phyloP scores from a whole-genome alignment of 192 early-diverging fungal species.

The Chytriomyces hyalinus region DNA sequence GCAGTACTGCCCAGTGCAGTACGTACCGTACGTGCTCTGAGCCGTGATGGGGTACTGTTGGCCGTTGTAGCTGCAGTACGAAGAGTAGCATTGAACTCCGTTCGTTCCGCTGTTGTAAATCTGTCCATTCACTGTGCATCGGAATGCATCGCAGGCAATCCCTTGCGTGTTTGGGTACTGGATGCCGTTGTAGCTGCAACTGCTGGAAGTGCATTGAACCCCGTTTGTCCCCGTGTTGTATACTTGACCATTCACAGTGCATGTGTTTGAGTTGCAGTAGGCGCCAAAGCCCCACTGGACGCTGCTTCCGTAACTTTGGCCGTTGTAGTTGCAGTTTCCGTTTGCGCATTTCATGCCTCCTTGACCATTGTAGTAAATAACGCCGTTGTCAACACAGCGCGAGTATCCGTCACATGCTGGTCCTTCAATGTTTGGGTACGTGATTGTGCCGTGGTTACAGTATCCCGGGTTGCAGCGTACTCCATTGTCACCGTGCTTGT shows the following conservation, averaged over 20 bases:
- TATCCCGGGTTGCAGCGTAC: background rate
- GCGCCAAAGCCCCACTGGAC: background rate
- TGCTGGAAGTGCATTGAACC: background rate
- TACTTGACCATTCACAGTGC: background rate
- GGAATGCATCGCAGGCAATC: background rate
- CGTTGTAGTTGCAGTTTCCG: background rate
- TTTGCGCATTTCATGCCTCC: background rate
- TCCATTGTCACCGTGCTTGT: background rate
- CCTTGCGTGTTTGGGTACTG: background rate
- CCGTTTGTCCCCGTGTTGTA: background rate
- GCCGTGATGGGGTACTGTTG: background rate
- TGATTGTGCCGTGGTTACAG: background rate
- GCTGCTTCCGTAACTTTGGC: background rate
- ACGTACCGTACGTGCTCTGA: background rate
- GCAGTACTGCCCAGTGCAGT: background rate
- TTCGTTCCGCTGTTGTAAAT: background rate
- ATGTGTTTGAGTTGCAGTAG: slow-evolving; percentile 2
- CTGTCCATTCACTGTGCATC: background rate
- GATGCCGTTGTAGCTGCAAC: background rate
- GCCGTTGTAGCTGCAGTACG: background rate
- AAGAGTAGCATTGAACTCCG: background rate
- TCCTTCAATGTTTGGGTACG: background rate
- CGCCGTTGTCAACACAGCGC: background rate
- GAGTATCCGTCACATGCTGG: background rate
- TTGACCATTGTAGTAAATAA: background rate